phyloP scores from a whole-genome alignment of 2,329 filamentous ascomycete species.

The Graphilbum sp. region DNA sequence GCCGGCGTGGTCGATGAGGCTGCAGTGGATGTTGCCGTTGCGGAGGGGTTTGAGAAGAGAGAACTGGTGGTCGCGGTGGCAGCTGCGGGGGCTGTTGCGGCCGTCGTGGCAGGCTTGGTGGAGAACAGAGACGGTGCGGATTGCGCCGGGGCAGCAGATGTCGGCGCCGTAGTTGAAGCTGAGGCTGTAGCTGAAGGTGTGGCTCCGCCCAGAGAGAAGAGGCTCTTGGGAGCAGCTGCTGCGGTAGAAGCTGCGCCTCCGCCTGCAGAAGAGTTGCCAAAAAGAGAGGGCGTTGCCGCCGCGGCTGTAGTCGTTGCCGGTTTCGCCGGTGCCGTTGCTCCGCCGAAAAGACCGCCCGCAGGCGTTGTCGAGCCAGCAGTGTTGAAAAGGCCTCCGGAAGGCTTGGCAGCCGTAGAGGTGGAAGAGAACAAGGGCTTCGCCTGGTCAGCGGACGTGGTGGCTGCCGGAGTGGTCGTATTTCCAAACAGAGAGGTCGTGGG shows the following conservation, averaged over 20 bases:
- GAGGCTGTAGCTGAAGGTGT: not conserved
- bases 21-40: not conserved
- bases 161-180: not conserved
- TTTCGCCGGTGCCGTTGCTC: not conserved
- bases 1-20: no score
- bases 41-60: no score
- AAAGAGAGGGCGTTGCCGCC: slow-evolving; percentile 10
- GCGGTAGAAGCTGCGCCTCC: slow-evolving; percentile 30
- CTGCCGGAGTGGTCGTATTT: not conserved
- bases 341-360: not conserved
- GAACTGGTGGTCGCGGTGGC: not conserved
- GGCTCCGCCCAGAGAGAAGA: slow-evolving; percentile 4
- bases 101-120: not conserved
- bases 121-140: slow-evolving; percentile 3
- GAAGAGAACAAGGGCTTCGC: not conserved
- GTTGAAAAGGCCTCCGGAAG: not conserved
- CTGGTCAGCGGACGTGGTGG: not conserved
- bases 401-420: not conserved
- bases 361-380: not conserved
- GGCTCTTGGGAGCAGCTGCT: slow-evolving; percentile 24
- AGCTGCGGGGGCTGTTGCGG: not conserved
- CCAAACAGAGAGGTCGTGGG: slow-evolving; percentile 1
- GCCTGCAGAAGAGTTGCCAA: no score
- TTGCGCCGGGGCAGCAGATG: not conserved
- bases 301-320: not conserved